These are phyloP conservation scores for Colletotrichum sp. DNA, from an alignment of 2,329 filamentous ascomycete genomes.

Conservation along the genomic window DNA sequence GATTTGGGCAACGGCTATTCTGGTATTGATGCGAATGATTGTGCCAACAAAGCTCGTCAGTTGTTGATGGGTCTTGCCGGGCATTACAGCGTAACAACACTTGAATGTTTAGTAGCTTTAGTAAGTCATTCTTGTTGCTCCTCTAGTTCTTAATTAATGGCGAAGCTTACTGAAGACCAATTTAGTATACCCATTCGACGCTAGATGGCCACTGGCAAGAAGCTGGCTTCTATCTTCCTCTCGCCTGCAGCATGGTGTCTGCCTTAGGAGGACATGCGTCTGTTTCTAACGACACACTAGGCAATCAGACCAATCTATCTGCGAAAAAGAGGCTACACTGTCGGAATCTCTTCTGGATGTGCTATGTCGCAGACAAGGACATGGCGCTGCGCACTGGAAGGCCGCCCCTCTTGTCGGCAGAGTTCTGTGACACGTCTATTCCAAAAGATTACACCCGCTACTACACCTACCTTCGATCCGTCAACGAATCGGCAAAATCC, in stretches of 20 bases:
- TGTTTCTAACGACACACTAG: background rate
- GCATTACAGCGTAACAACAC: background rate
- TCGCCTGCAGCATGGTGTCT: background rate
- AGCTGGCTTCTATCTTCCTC: background rate
- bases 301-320: background rate
- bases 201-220: background rate
- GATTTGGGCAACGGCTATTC: background rate
- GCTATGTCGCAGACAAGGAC: conserved; percentile 32
- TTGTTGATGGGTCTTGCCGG: background rate
- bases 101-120: background rate
- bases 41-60: background rate
- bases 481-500: no score
- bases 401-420: conserved; percentile 21
- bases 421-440: background rate
- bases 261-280: background rate
- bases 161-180: background rate
- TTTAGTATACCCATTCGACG: background rate
- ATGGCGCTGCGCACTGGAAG: conserved; percentile 25
- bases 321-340: background rate
- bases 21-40: background rate
- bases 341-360: conserved; percentile 29
- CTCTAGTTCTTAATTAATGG: background rate
- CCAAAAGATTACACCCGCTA: background rate
- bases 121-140: background rate
- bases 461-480: background rate